Evolutionary conservation across 148 eudicot species (phyloP), one percentile per base, ranked within the genome.

Genomic region (Rheum nobile): DNA sequence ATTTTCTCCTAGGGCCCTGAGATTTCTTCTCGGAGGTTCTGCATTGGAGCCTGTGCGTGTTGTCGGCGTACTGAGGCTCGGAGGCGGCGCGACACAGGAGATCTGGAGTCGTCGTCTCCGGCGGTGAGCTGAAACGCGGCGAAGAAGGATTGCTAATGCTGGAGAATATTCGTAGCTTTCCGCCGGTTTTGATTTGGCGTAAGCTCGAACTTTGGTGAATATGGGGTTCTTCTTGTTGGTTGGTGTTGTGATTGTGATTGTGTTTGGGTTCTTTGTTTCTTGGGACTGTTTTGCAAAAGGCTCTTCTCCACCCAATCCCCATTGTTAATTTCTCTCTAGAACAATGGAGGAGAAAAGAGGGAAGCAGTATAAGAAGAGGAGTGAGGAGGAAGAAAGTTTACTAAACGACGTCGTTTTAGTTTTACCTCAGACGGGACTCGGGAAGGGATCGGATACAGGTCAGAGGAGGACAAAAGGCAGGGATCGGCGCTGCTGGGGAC

Each of bases 241-340:
- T 50, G 57, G 0, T 41, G 43, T 48, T 50, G 26, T 0, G 13
- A 5, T 4, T 46, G 52, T 46, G 46, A 42, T 47, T 47, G 43
- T 26, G 7, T 29, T 32, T 69, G 28, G 52, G 31, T 35, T 82
- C 83, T 77, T 74, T 79, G 12, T 85, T 87, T 76, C 78, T 85
- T 16, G 91, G 88, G 74, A 82, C 72, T 19, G 97, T 80, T 2
- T 87, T 89, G 80, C 97, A 94, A 65, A 94, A 94, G 47, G 93
- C 98, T 84, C 88, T 81, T 78, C 98, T 83, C 97, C 98, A 94
- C 9, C 93, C 91, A 32, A 83, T 87, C 4, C 91, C 97, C 97
- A 91, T 93, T 79, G 28, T 71, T n/a, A n/a, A n/a, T n/a, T 9
- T 39, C 14, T 31, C 11, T 12, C 29, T 9, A 34, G 41, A 17